A percentile compares a stretch with the other conserved stretches of the same genome.
Evolutionary conservation across 2,329 filamentous ascomycete species (phyloP).

Genomic region (Lasiodiplodia citricola): DNA sequence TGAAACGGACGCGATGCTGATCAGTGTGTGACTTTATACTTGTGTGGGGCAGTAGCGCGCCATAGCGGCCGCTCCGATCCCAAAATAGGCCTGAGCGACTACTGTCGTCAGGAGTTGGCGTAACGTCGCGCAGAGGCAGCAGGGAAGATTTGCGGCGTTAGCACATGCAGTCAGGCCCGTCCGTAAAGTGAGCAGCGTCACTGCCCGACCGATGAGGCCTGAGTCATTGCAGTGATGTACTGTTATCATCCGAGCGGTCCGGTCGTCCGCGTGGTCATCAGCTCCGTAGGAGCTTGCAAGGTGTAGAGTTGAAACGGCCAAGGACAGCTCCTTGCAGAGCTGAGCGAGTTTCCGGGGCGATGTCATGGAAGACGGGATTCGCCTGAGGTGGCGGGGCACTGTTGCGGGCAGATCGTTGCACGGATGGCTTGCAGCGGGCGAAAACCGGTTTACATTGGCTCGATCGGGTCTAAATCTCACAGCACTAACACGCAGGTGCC

Average conservation of each 20-base stretch:
- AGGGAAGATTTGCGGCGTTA: not conserved
- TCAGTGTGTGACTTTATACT: not conserved
- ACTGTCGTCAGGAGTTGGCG: not conserved
- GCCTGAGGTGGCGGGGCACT: slow-evolving; percentile 6
- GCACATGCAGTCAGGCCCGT: not conserved
- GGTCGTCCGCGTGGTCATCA: not conserved
- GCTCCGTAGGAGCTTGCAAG: not conserved
- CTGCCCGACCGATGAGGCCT: too few species aligned
- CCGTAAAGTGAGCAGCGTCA: not conserved
- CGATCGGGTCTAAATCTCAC: slow-evolving; percentile 15
- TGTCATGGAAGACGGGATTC: slow-evolving; percentile 5
- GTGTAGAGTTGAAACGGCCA: not conserved
- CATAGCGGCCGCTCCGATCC: not conserved
- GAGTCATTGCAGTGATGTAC: not conserved
- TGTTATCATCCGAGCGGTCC: not conserved
- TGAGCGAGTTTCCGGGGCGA: slow-evolving; percentile 14
- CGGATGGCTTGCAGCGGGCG: slow-evolving; percentile 20
- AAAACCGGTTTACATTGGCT: slow-evolving; percentile 21
- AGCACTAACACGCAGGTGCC: slow-evolving; percentile 7
- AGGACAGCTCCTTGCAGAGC: slow-evolving; percentile 17
- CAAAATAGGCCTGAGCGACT: slow-evolving; percentile 1
- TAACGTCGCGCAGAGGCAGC: not conserved
- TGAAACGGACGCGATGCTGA: not conserved
- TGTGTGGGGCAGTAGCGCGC: not conserved
- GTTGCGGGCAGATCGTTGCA: slow-evolving; percentile 14